Conservation (phyloP, 208 protist genomes). For the Leishmania tropica region DNA sequence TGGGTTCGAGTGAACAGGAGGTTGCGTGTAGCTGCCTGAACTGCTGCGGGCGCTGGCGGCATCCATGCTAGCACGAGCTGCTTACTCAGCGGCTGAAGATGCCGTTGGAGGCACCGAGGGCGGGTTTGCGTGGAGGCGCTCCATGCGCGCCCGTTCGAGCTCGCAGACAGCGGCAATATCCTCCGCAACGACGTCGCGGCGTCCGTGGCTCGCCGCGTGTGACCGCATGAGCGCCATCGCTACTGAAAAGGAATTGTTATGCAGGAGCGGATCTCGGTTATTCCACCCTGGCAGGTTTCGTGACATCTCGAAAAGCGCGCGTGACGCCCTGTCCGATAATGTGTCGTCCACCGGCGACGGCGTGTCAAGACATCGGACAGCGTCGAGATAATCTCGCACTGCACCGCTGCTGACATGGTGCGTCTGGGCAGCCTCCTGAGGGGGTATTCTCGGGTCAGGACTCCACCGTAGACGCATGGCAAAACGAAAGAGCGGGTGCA, state of each 20-base stretch:
- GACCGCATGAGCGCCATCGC: constrained; percentile 72
- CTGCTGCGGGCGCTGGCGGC: neutral
- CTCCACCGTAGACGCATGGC: constrained; percentile 37
- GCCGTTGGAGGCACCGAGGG: neutral
- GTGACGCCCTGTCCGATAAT: constrained; percentile 28
- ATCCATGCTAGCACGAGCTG: no score
- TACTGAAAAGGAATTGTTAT: constrained; percentile 86
- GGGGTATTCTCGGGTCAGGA: no score
- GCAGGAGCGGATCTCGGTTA: constrained; percentile 79
- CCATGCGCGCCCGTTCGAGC: constrained; percentile 54
- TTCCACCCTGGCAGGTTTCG: constrained; percentile 53
- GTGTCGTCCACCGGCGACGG: constrained; percentile 24
- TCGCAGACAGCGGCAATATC: constrained; percentile 52
- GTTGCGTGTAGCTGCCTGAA: no score
- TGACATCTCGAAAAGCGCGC: constrained; percentile 44
- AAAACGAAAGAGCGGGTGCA: constrained; percentile 49
- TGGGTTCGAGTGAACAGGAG: neutral
- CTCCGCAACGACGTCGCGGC: constrained; percentile 35
- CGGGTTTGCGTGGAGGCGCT: neutral
- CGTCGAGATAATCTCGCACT: constrained; percentile 47
- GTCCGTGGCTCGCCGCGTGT: constrained; percentile 57
- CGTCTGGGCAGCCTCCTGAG: neutral
- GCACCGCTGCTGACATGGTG: constrained; percentile 1
- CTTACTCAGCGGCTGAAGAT: neutral
- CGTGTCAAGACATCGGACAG: constrained; percentile 34